These are phyloP conservation scores for Phytophthora sansomeana DNA, from an alignment of 352 stramenopile genomes.

Conservation along the genomic window DNA sequence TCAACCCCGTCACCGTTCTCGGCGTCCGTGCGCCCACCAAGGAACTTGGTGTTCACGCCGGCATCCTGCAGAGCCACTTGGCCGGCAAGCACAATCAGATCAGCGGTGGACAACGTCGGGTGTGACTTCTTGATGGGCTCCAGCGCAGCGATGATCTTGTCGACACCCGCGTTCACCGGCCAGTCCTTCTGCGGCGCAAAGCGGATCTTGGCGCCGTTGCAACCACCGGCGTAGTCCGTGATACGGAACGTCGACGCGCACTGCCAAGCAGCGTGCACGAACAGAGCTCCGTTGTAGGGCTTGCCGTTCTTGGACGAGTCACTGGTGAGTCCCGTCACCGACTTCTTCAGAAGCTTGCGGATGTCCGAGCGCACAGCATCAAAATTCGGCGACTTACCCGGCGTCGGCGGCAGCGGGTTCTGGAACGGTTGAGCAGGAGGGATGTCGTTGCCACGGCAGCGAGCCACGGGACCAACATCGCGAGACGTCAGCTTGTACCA, in stretches of 20 bases:
- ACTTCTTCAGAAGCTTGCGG: conserved; percentile 35
- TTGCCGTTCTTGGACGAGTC: conserved; percentile 26
- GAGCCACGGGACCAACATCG: conserved; percentile 62
- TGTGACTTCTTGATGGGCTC: conserved; percentile 90
- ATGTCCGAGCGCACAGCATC: conserved; percentile 41
- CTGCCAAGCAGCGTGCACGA: conserved; percentile 91
- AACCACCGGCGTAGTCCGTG: conserved; percentile 78
- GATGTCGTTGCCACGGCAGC: conserved; percentile 52
- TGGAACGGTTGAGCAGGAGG: conserved; percentile 61
- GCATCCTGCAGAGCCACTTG: conserved; percentile 26
- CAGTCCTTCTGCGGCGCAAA: conserved; percentile 46
- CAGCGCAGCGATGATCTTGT: conserved; percentile 70
- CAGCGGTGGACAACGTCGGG: conserved; percentile 88
- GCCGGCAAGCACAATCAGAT: conserved; percentile 93
- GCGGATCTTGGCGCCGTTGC: conserved; percentile 87
- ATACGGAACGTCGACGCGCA: conserved; percentile 88
- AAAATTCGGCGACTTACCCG: conserved; percentile 42
- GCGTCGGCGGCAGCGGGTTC: conserved; percentile 51
- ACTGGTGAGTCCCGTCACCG: conserved; percentile 32
- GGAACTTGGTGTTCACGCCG: no score
- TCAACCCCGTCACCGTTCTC: conserved; percentile 68
- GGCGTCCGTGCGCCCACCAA: no score
- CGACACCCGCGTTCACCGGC: no score
- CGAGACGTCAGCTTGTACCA: conserved; percentile 66
- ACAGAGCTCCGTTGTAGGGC: conserved; percentile 31